phyloP scores from a whole-genome alignment of 2,329 filamentous ascomycete genomes.

The Penicillium sp. region DNA sequence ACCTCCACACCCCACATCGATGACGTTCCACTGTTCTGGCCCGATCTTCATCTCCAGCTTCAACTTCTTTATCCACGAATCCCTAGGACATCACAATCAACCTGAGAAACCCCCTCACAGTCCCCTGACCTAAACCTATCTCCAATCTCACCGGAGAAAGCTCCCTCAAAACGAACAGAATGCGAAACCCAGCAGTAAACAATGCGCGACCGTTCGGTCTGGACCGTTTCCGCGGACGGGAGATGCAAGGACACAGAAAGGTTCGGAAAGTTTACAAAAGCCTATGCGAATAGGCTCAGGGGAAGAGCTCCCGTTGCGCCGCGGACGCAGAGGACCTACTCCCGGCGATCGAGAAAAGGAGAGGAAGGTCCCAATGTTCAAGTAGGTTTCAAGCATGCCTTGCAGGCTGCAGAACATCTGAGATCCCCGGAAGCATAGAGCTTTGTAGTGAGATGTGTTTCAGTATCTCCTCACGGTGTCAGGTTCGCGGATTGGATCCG shows the following conservation, averaged over 20 bases:
- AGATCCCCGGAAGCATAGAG: constrained; percentile 7
- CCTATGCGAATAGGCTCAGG: constrained; percentile 4
- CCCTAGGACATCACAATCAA: neutral
- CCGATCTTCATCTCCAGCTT: neutral
- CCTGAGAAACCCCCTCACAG: neutral
- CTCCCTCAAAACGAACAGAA: constrained; percentile 1
- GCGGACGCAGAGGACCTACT: constrained; percentile 10
- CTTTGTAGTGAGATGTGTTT: constrained; percentile 10
- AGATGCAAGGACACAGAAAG: constrained; percentile 6
- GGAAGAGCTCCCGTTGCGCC: constrained; percentile 12
- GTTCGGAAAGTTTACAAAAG: constrained; percentile 13
- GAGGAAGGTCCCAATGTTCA: constrained; percentile 16
- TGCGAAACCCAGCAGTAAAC: neutral
- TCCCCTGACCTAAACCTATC: neutral
- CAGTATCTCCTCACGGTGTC: constrained; percentile 5
- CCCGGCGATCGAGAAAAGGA: constrained; percentile 12
- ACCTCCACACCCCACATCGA: neutral
- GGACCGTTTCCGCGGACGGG: neutral
- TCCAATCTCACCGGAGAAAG: neutral
- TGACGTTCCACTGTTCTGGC: neutral
- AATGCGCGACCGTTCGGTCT: constrained; percentile 2
- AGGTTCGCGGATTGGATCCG: constrained; percentile 1
- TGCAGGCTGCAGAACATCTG: constrained; percentile 18
- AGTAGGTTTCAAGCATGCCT: constrained; percentile 26
- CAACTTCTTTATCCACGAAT: neutral